phyloP scores from a whole-genome alignment of 2,329 filamentous ascomycete species.

The Cladosporium sp. region DNA sequence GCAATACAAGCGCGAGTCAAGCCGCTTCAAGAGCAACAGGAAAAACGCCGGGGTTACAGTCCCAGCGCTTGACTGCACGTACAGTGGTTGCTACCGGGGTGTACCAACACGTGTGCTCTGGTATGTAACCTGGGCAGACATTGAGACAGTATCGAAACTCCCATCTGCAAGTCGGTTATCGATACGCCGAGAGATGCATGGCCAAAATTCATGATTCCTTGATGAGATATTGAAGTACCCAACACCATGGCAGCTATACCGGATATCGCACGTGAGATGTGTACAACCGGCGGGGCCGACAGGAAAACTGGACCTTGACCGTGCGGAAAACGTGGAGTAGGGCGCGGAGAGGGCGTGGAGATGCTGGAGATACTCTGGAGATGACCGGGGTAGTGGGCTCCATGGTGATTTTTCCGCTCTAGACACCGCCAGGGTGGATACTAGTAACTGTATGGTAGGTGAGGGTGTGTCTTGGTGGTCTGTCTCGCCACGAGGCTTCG shows the following conservation, averaged over 20 bases:
- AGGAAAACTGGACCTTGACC: background rate
- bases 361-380: background rate
- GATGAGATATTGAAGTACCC: background rate
- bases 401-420: background rate
- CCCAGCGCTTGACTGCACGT: background rate
- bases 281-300: background rate
- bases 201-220: background rate
- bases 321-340: background rate
- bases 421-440: background rate
- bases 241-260: background rate
- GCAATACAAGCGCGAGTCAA: conserved; percentile 8
- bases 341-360: conserved; percentile 7
- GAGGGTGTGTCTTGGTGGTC: background rate
- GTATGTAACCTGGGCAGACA: background rate
- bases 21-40: background rate
- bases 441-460: background rate
- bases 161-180: background rate
- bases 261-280: background rate
- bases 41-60: background rate
- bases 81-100: background rate
- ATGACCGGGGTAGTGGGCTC: background rate
- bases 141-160: background rate
- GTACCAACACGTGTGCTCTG: background rate
- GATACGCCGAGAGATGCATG: background rate
- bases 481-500: conserved; percentile 12